Evolutionary conservation across 352 stramenopile species (phyloP), one percentile per base, ranked within the genome.

Genomic region (Globisporangium polare): DNA sequence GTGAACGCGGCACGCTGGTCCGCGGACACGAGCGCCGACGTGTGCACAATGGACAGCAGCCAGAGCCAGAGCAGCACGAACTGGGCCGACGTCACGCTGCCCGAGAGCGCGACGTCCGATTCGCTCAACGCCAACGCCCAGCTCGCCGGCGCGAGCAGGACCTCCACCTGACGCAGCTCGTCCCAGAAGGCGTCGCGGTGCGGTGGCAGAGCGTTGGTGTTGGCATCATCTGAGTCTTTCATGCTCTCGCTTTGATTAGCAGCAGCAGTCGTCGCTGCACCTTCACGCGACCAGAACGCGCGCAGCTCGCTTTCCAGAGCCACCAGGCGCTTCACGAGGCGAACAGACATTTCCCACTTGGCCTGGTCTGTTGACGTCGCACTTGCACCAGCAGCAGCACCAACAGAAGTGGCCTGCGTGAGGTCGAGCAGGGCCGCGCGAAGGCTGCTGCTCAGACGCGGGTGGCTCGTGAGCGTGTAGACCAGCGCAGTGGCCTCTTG

Each of bases 11-110:
- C 20, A 27, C 67, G 54, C 24, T 65, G 58, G 18, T 74, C 47
- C 6, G 58, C 45, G 12, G 53, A 49, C 0, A 81, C 17, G 9
- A 69, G 56, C 5, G 41, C 7, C 1, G 52, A 65, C 2, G 29
- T 35, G 24, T 68, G 53, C 9, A 75, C 60, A 0, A 71, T 45
- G 3, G 68, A 53, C 3, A 85, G 37, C 33, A 79, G 42, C 75
- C 75, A 85, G 37, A 85, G 54, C 77, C 75, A 87, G 18, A 80
- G 60, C 13, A 85, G 37, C 31, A 85, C 20, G 43, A 71, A 75
- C 54, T 85, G 68, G n/a, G 65, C 75, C 13, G 77, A 68, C 31
- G 63, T 74, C 60, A 75, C 64, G 20, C 27, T 22, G 27, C 45
- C 22, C 10, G 47, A 35, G 5, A 31, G 18, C 27, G 17, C 15